These are phyloP conservation scores for Tremellales sp. DNA, from an alignment of 1,284 basidiomycete species.

Conservation along the genomic window DNA sequence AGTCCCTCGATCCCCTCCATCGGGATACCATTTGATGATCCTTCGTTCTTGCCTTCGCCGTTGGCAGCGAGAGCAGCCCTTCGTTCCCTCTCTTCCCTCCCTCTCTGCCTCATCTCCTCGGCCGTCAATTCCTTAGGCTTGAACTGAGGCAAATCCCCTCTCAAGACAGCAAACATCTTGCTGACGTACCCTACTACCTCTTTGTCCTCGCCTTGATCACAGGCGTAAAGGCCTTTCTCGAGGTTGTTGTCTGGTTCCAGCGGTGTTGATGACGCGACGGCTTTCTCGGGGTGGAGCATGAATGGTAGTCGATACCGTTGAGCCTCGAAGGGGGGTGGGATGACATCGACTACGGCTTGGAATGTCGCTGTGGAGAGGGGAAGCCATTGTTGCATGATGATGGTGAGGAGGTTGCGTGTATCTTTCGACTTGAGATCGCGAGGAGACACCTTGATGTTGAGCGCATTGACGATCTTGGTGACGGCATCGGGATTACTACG, in stretches of 20 bases:
- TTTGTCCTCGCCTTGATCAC: slow-evolving; percentile 59
- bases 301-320: slow-evolving; percentile 82
- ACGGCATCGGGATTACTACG: slow-evolving; percentile 86
- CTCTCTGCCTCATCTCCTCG: slow-evolving; percentile 77
- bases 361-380: slow-evolving; percentile 90
- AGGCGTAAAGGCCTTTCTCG: slow-evolving; percentile 75
- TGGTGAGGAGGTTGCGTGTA: slow-evolving; percentile 70
- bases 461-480: slow-evolving; percentile 77
- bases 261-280: slow-evolving; percentile 27
- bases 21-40: slow-evolving; percentile 9
- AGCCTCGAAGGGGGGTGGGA: slow-evolving; percentile 79
- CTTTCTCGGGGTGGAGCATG: slow-evolving; percentile 81
- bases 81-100: slow-evolving; percentile 61
- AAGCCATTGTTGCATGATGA: slow-evolving; percentile 95
- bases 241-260: slow-evolving; percentile 67
- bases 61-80: slow-evolving; percentile 46
- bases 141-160: slow-evolving; percentile 77
- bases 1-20: slow-evolving; percentile 24
- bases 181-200: slow-evolving; percentile 84
- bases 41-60: slow-evolving; percentile 23
- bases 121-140: slow-evolving; percentile 73
- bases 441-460: slow-evolving; percentile 78
- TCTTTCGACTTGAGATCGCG: slow-evolving; percentile 93
- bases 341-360: slow-evolving; percentile 83
- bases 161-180: slow-evolving; percentile 94